Base-by-base conservation (phyloP, 2,329 filamentous ascomycete species). In the Exophiala phaeomuriformis region DNA sequence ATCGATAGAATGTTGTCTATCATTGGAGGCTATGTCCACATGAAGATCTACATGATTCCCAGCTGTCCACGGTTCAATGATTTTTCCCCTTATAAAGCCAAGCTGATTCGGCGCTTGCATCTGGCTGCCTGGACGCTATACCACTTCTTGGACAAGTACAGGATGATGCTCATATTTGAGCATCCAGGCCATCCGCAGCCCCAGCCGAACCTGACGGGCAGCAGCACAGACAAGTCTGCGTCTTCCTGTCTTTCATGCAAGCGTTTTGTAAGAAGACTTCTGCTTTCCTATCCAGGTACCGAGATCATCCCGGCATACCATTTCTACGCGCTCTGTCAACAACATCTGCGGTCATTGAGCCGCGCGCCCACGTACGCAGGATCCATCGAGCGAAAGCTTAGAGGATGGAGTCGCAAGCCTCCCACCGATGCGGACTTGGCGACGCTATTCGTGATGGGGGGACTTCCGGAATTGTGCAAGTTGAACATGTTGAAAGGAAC, bases 91-190 rank as follows among this genome's bases (percentile, higher is more conserved):
- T 58, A 60, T 52, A 53, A 49, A 32, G 31, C 36, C n/a, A 53
- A 50, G 39, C 45, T 63, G 7, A 51, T 50, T 10, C 41, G 53
- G 30, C 51, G 57, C 3, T 44, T 63, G 6, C 57, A 60, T 49
- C 29, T 52, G 33, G 51, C 57, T 6, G 48, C 58, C 5, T 59
- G 56, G 51, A 58, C 51, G 3, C 45, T 60, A 5, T 57, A 61
- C 27, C 61, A 63, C 35, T 60, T 60, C 43, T 53, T 61, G 5
- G 59, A 63, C 39, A 53, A 50, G 3, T 58, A 57, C 45, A 51
- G 61, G 37, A 32, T 55, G 10, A 52, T 60, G 19, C 52, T 63
- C 10, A 35, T 63, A 29, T 35, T 47, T 5, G 53, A 51, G 12
- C 59, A 61, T 48, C 53, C 57, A 3, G 32, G 30, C 28, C 61